A percentile compares a stretch with the other conserved stretches of the same genome.
Conservation (phyloP, 1,139 yeast species). For the Geotrichum siamense region DNA sequence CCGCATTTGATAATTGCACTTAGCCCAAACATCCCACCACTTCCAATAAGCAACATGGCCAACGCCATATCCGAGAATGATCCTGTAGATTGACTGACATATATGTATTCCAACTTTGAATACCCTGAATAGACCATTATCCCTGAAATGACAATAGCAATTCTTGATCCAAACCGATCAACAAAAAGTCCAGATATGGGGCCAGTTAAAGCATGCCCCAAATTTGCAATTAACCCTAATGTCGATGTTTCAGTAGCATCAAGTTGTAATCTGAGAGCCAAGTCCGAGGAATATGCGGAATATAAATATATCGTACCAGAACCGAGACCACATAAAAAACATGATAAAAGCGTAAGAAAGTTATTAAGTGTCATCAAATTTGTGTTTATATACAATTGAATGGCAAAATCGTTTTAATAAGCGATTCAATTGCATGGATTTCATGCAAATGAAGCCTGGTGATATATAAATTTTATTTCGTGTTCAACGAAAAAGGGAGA, state of each 20-base stretch:
- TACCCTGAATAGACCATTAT: constrained; percentile 27
- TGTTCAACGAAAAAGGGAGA: too few relatives aligned
- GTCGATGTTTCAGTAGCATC: constrained; percentile 49
- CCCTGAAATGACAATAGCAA: constrained; percentile 36
- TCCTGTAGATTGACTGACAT: constrained; percentile 20
- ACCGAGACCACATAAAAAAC: constrained; percentile 2
- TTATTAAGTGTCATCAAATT: background rate
- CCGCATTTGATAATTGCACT: constrained; percentile 33
- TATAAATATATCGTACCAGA: constrained; percentile 50
- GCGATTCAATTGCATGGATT: too few relatives aligned
- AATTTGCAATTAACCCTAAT: constrained; percentile 49
- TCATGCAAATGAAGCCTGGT: too few relatives aligned
- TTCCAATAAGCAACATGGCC: constrained; percentile 28
- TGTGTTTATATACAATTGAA: too few relatives aligned
- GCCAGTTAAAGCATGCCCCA: constrained; percentile 50
- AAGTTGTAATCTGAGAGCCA: constrained; percentile 45
- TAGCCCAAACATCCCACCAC: constrained; percentile 32
- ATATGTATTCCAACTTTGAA: constrained; percentile 23
- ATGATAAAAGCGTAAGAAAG: background rate
- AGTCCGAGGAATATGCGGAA: constrained; percentile 55
- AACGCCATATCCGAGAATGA: constrained; percentile 24
- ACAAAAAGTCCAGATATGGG: constrained; percentile 52
- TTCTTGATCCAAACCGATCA: constrained; percentile 45
- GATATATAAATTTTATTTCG: too few relatives aligned
- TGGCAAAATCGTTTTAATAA: too few relatives aligned